phyloP scores from a whole-genome alignment of 352 stramenopile genomes.

The Globisporangium carolinianum region DNA sequence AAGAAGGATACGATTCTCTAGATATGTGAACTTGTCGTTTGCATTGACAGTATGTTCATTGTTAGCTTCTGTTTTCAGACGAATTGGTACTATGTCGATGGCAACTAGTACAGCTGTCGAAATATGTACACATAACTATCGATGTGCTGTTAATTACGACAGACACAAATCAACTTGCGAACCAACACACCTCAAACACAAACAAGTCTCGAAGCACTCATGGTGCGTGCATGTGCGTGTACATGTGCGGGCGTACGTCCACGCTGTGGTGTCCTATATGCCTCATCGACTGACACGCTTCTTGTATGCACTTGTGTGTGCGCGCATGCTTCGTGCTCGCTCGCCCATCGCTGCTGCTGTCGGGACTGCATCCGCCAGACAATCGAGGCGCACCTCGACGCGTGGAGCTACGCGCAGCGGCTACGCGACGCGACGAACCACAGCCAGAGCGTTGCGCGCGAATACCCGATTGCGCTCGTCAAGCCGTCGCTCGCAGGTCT shows the following conservation, averaged over 20 bases:
- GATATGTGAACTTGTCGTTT: too few species aligned
- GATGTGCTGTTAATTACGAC: too few species aligned
- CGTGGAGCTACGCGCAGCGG: constrained; percentile 42
- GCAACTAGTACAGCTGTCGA: too few species aligned
- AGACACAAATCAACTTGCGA: too few species aligned
- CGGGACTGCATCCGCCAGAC: too few species aligned
- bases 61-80: too few species aligned
- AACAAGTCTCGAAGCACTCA: background rate
- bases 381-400: constrained; percentile 22
- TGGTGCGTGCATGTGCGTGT: background rate
- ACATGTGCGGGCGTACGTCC: background rate
- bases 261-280: background rate
- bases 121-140: too few species aligned
- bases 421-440: constrained; percentile 36
- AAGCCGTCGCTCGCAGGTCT: constrained; percentile 6
- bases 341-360: too few species aligned
- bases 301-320: background rate
- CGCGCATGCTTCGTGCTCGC: too few species aligned
- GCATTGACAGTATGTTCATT: too few species aligned
- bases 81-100: background rate
- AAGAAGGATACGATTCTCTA: too few species aligned
- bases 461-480: constrained; percentile 40
- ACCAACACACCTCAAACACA: too few species aligned
- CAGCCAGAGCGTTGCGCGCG: constrained; percentile 32
- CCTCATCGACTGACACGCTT: background rate